Percentiles rank a stretch among this genome's conserved stretches.
Evolutionary conservation across 768 basidiomycete species (phyloP).

Genomic region (Clavaria fumosa): DNA sequence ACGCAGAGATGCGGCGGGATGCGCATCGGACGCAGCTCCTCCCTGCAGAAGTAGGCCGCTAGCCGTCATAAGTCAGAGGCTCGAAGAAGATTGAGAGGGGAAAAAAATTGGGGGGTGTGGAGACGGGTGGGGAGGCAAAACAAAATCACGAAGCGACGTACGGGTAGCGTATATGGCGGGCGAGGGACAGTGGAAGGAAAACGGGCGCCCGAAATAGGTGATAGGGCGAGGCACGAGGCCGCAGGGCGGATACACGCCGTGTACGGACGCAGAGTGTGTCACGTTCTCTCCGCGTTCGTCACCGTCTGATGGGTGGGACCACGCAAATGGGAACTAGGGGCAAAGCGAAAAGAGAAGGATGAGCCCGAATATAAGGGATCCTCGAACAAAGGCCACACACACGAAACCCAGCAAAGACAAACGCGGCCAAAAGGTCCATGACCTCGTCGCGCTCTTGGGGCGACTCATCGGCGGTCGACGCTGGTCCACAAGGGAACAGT

Average conservation of each 20-base stretch:
- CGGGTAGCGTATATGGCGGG: too few species aligned
- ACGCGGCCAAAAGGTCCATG: constrained; percentile 25
- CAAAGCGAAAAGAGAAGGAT: constrained; percentile 18
- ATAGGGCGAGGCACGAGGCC: constrained; percentile 19
- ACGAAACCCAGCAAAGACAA: constrained; percentile 33
- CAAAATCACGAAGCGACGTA: constrained; percentile 33
- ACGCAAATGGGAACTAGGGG: constrained; percentile 27
- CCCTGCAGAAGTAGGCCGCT: constrained; percentile 32
- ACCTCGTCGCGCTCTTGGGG: constrained; percentile 19
- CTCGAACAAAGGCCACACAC: constrained; percentile 21
- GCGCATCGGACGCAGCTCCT: constrained; percentile 20
- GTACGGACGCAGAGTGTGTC: constrained; percentile 10
- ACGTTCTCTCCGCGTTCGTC: constrained; percentile 9
- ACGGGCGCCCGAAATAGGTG: constrained; percentile 28
- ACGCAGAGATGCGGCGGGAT: constrained; percentile 26
- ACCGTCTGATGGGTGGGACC: constrained; percentile 17
- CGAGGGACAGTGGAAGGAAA: constrained; percentile 24
- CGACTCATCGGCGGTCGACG: constrained; percentile 21
- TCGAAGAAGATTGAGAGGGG: too few species aligned
- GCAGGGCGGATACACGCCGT: constrained; percentile 17
- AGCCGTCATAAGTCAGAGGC: too few species aligned
- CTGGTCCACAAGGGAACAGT: constrained; percentile 12
- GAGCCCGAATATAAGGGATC: constrained; percentile 9
- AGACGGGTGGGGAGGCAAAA: too few species aligned
- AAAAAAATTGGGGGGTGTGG: too few species aligned